Evolutionary conservation across 345 rosid species (phyloP).

Genomic region (Ailanthus altissimus): DNA sequence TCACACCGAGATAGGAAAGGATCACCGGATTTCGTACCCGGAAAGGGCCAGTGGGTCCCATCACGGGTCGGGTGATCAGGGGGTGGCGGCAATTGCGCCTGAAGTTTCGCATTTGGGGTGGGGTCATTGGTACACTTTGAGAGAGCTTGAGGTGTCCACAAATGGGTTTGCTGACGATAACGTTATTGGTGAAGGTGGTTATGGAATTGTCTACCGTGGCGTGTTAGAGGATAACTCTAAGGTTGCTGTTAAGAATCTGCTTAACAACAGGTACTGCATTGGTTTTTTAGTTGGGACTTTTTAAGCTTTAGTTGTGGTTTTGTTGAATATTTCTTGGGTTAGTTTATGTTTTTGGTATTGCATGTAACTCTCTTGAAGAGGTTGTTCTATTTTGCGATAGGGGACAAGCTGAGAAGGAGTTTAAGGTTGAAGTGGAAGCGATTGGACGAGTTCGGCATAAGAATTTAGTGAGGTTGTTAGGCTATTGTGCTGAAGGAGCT

Average conservation of each 20-base stretch:
- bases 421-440: conserved; percentile 96
- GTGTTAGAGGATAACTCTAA: conserved; percentile 60
- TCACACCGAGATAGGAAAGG: conserved; percentile 87
- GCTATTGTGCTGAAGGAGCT: conserved; percentile 98
- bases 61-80: conserved; percentile 62
- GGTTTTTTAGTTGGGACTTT: too few relatives aligned
- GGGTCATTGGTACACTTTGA: conserved; percentile 96
- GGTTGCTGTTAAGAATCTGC: conserved; percentile 88
- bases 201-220: conserved; percentile 92
- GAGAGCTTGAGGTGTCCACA: conserved; percentile 89
- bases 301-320: too few relatives aligned
- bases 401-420: conserved; percentile 99
- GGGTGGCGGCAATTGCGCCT: conserved; percentile 47
- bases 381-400: conserved; percentile 26
- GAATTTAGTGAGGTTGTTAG: conserved; percentile 91
- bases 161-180: conserved; percentile 69
- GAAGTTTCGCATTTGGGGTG: conserved; percentile 98
- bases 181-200: conserved; percentile 97
- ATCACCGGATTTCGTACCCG: conserved; percentile 75
- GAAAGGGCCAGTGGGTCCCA: conserved; percentile 58
- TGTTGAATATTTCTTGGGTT: not conserved
- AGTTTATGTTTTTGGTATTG: conserved; percentile 11
- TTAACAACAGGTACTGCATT: conserved; percentile 63
- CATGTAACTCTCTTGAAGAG: conserved; percentile 1
- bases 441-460: conserved; percentile 94